A percentile compares a stretch with the other conserved stretches of the same genome.
phyloP scores from a whole-genome alignment of 2,329 filamentous ascomycete species.

The Zymoseptoria crescenta region DNA sequence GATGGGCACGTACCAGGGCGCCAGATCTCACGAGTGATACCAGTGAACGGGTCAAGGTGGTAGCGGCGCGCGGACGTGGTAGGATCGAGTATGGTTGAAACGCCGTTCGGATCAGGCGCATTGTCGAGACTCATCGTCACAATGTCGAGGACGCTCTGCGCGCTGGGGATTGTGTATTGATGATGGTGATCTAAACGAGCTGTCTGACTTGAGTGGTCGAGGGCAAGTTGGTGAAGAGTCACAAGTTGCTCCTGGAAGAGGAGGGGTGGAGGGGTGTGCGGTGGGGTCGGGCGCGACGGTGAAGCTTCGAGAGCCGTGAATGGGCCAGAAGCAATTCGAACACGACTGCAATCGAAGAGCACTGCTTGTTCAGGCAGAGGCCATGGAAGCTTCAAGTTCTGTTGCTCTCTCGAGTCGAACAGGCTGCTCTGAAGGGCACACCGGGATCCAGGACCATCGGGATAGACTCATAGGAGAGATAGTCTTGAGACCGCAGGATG shows the following conservation, averaged over 20 bases:
- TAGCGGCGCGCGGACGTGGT: constrained; percentile 15
- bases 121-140: background rate
- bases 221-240: too few relatives aligned
- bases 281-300: too few relatives aligned
- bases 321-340: background rate
- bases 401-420: too few relatives aligned
- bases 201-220: too few relatives aligned
- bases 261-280: too few relatives aligned
- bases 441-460: too few relatives aligned
- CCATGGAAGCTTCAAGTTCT: too few relatives aligned
- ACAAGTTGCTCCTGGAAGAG: background rate
- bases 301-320: background rate
- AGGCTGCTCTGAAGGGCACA: too few relatives aligned
- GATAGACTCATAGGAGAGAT: too few relatives aligned
- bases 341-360: too few relatives aligned
- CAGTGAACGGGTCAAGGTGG: constrained; percentile 17
- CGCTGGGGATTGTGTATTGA: background rate
- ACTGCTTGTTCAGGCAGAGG: too few relatives aligned
- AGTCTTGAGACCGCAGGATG: too few relatives aligned
- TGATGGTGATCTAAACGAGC: background rate
- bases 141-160: background rate
- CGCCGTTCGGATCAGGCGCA: background rate
- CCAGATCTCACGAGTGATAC: constrained; percentile 32
- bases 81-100: constrained; percentile 12
- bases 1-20: constrained; percentile 17